Base-by-base conservation (phyloP, 331 rosid species). In the Malus hybrid region DNA sequence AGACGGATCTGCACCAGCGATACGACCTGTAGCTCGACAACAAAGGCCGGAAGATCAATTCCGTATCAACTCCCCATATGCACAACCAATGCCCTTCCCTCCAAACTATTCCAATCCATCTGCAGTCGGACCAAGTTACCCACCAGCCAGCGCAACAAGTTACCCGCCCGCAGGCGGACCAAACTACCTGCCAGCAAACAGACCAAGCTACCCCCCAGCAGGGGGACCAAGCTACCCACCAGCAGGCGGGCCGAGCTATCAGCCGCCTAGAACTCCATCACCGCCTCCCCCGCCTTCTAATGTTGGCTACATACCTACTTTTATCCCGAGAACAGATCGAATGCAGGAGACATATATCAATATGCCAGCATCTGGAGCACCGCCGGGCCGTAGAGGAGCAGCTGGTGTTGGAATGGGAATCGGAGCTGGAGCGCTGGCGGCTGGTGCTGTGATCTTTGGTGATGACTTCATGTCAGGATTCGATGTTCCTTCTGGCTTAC, bases 371-470 rank as follows among this genome's bases (percentile, higher is more conserved):
- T 77, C 85, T 63, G 68, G 69, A 66, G 86, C 66, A 68, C 86
- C 75, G 1, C 28, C 61, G 1, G 19, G 60, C 26, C 83, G 63
- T 30, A 39, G 77, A 24, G 75, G 65, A 20, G 81, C 68, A 68
- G 80, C 86, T 26, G 86, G 79, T 18, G 77, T 88, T 69, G 89
- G 82, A 73, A 19, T 88, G 88, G 97, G 89, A 64, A 63, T 89
- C 53, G 93, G 91, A 18, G 91, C 92, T n/a, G 93, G 85, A 81
- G 96, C 96, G 60, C 84, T 90, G 61, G 98, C 93, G 32, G 96
- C 96, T 1, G 96, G 98, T 80, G 88, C 96, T 72, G 86, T 86
- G 76, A 87, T 93, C 75, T 93, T 88, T 58, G 98, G 98, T 8
- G 96, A 89, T 75, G 96, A 90, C 80, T 87, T 93, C 69, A 71